Conservation (phyloP, 2,329 filamentous ascomycete species). For the Cryphonectria nitschkei region DNA sequence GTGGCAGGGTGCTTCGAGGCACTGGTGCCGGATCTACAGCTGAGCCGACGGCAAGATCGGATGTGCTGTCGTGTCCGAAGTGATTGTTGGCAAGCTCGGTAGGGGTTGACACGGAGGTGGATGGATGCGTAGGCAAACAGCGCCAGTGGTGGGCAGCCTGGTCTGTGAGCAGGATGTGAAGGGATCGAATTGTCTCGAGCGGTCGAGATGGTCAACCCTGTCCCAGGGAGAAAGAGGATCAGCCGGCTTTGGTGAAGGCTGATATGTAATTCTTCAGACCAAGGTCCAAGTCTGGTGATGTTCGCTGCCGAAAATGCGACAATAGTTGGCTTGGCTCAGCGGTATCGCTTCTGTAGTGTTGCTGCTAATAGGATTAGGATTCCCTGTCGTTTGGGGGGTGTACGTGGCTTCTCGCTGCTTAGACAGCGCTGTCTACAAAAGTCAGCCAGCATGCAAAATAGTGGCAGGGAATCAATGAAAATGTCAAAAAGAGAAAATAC, state of each 20-base stretch:
- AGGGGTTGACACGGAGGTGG: conserved; percentile 4
- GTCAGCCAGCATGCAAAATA: neutral
- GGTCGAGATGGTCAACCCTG: neutral
- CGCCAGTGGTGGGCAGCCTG: neutral
- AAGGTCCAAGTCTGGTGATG: conserved; percentile 16
- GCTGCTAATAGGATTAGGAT: conserved; percentile 12
- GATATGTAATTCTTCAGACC: neutral
- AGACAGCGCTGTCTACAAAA: neutral
- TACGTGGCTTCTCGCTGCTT: conserved; percentile 25
- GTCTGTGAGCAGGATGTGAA: conserved; percentile 8
- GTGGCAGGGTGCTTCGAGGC: neutral
- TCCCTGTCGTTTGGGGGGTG: conserved; percentile 1
- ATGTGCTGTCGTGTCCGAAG: conserved; percentile 19
- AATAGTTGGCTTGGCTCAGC: neutral
- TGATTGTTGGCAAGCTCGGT: conserved; percentile 14
- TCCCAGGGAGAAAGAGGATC: neutral
- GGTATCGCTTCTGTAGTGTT: neutral
- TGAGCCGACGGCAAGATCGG: conserved; percentile 16
- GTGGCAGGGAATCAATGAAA: neutral
- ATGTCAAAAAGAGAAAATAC: neutral
- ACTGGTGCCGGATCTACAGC: neutral
- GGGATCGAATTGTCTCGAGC: neutral
- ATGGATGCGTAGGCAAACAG: neutral
- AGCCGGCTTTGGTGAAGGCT: neutral
- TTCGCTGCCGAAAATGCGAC: neutral